These are phyloP conservation scores for Fusarium sp. DNA, from an alignment of 2,329 filamentous ascomycete genomes.

Conservation along the genomic window DNA sequence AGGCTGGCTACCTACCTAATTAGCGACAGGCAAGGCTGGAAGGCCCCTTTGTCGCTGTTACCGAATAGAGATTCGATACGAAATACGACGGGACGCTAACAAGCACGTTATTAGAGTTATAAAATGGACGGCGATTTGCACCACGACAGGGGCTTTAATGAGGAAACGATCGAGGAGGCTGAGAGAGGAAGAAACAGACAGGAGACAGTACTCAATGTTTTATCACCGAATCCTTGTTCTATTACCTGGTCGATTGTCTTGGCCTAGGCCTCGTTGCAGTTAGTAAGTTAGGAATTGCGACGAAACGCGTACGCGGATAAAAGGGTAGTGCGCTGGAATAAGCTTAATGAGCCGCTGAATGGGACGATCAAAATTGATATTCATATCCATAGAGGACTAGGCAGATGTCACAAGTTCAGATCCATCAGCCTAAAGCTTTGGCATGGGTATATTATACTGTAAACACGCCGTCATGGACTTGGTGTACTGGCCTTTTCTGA, in stretches of 20 bases:
- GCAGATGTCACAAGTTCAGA: neutral
- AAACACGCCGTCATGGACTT: constrained; percentile 16
- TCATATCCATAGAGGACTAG: neutral
- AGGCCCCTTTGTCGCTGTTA: neutral
- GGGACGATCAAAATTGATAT: neutral
- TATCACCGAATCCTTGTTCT: neutral
- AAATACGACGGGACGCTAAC: constrained; percentile 31
- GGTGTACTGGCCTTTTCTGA: neutral
- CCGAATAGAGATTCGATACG: constrained; percentile 18
- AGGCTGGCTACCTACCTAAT: neutral
- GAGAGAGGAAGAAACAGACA: neutral
- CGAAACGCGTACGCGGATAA: neutral
- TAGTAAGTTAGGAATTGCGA: neutral
- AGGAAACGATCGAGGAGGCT: constrained; percentile 6
- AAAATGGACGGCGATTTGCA: neutral
- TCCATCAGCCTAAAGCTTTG: neutral
- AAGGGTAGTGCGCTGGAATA: neutral
- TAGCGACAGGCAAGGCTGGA: neutral
- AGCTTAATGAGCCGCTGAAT: neutral
- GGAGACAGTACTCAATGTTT: neutral
- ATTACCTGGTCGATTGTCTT: neutral
- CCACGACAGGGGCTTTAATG: constrained; percentile 10
- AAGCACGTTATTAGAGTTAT: neutral
- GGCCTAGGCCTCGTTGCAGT: neutral
- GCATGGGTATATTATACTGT: neutral